These are phyloP conservation scores for Arabis alpina DNA, from an alignment of 345 rosid species.

Conservation along the genomic window DNA sequence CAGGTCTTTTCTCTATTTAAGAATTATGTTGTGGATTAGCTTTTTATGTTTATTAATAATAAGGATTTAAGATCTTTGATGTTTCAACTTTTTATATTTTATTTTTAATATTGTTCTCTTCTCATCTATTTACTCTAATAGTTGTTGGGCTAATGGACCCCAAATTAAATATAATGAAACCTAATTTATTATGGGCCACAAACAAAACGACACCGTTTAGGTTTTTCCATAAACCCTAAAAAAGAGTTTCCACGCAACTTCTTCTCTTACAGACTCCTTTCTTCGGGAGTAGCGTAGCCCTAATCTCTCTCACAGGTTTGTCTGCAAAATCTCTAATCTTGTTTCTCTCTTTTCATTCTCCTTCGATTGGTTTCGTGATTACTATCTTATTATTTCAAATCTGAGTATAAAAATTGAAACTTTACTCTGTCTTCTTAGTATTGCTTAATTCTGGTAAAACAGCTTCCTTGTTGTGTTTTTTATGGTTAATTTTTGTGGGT, in stretches of 20 bases:
- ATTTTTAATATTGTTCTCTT: too few relatives aligned
- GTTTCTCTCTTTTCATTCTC: neutral
- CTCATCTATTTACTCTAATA: too few relatives aligned
- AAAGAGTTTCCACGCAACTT: neutral
- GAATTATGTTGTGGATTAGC: too few relatives aligned
- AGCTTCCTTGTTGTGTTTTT: neutral
- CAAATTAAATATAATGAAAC: too few relatives aligned
- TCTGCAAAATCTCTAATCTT: neutral
- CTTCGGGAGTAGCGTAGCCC: slow-evolving; percentile 16
- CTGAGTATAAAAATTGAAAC: neutral
- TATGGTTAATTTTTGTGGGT: neutral
- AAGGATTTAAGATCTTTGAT: too few relatives aligned
- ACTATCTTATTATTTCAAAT: neutral
- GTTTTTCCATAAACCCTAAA: slow-evolving; percentile 30
- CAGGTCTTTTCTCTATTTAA: too few relatives aligned
- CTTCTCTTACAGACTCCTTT: slow-evolving; percentile 7
- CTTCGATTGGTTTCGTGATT: slow-evolving; percentile 7
- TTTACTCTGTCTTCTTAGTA: neutral
- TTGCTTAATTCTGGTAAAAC: neutral
- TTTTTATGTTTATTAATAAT: too few relatives aligned
- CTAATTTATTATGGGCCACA: neutral
- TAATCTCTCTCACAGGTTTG: slow-evolving; percentile 22
- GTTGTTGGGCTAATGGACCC: too few relatives aligned
- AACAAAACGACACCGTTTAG: neutral
- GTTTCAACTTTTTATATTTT: too few relatives aligned